Evolutionary conservation across 257 asterid genomes (phyloP).

Genomic region (Haberlea rhodopensis): DNA sequence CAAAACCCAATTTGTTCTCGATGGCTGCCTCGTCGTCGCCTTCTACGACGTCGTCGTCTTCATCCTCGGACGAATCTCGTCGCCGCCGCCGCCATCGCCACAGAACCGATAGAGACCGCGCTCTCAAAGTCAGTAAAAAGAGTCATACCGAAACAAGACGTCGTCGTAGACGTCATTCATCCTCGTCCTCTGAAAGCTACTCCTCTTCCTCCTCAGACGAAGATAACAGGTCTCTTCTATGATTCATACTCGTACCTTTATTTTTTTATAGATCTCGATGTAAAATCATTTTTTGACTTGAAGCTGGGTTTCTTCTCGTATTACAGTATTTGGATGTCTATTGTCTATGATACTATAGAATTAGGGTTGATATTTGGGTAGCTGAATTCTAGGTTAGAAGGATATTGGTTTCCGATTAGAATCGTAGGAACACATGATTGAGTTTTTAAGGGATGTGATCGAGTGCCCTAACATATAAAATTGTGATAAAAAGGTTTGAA

Average conservation of each 20-base stretch:
- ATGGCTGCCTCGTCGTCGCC: constrained; percentile 70
- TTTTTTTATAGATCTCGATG: constrained; percentile 23
- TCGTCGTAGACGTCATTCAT: constrained; percentile 60
- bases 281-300: constrained; percentile 2
- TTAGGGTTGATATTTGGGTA: constrained; percentile 5
- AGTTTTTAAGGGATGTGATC: too few relatives aligned
- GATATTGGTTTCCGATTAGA: neutral
- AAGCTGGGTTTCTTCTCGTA: constrained; percentile 11
- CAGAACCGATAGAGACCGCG: constrained; percentile 35
- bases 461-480: too few relatives aligned
- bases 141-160: constrained; percentile 65
- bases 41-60: constrained; percentile 43
- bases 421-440: neutral
- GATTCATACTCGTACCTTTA: neutral
- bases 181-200: constrained; percentile 63
- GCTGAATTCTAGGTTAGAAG: neutral
- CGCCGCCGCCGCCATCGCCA: constrained; percentile 45
- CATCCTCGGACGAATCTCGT: constrained; percentile 49
- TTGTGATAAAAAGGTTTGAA: too few relatives aligned
- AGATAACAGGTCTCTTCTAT: constrained; percentile 56
- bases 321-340: neutral
- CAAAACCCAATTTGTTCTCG: constrained; percentile 18
- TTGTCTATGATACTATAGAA: neutral
- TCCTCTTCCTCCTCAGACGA: constrained; percentile 60
- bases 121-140: constrained; percentile 60